These are phyloP conservation scores for Neurospora sp. DNA, from an alignment of 495 filamentous ascomycete genomes.

Conservation along the genomic window DNA sequence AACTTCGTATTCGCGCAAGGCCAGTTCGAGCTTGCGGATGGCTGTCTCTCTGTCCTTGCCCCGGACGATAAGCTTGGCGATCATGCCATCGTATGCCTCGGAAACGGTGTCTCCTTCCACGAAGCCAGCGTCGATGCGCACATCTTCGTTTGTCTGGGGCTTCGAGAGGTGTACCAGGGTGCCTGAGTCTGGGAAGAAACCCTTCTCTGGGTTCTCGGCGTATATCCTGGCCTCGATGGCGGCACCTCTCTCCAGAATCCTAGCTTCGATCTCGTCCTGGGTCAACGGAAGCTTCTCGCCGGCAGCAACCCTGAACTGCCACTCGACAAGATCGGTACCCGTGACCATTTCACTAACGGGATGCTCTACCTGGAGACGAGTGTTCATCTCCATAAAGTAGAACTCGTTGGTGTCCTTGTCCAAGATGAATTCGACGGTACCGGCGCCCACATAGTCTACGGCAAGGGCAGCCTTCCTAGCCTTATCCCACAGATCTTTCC, in stretches of 20 bases:
- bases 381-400: conserved; percentile 99
- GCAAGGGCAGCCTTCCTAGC: conserved; percentile 80
- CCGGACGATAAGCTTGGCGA: conserved; percentile 92
- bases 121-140: conserved; percentile 90
- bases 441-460: conserved; percentile 90
- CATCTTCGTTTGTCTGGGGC: conserved; percentile 54
- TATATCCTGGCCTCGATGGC: conserved; percentile 96
- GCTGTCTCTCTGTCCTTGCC: conserved; percentile 70
- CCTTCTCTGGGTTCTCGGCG: conserved; percentile 81
- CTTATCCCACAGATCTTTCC: conserved; percentile 90
- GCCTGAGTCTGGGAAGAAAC: conserved; percentile 94
- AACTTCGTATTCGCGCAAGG: conserved; percentile 82
- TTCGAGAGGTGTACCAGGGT: conserved; percentile 71
- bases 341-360: conserved; percentile 97
- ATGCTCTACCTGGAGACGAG: conserved; percentile 91
- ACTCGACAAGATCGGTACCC: conserved; percentile 86
- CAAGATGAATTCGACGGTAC: conserved; percentile 97
- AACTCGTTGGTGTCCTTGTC: conserved; percentile 90
- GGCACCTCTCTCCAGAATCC: conserved; percentile 67
- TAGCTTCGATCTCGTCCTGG: conserved; percentile 68
- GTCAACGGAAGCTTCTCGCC: conserved; percentile 78
- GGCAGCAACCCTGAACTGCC: conserved; percentile 90
- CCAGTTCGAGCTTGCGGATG: conserved; percentile 70
- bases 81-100: conserved; percentile 98
- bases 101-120: conserved; percentile 84